These are phyloP conservation scores for Globisporangium yorkense DNA, from an alignment of 352 stramenopile species.

Conservation along the genomic window DNA sequence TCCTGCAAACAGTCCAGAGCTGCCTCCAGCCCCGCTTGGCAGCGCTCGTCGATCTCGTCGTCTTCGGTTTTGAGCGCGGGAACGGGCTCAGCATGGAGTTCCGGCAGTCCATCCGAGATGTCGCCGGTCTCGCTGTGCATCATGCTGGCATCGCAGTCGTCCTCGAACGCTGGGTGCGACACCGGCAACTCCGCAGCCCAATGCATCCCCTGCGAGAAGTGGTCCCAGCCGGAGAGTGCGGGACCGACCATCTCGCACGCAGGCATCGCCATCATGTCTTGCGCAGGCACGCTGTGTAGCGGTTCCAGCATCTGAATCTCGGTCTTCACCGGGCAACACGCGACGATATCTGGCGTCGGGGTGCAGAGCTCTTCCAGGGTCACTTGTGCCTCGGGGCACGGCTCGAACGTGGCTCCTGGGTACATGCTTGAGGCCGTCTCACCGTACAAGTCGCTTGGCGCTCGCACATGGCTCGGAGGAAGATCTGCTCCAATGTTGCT, in stretches of 20 bases:
- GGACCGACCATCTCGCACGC: slow-evolving; percentile 3
- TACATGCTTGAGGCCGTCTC: slow-evolving; percentile 1
- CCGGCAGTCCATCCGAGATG: not conserved
- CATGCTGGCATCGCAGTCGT: not conserved
- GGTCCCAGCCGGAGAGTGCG: slow-evolving; percentile 4
- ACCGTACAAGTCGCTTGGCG: not conserved
- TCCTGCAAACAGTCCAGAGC: slow-evolving; percentile 1
- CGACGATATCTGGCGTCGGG: not conserved
- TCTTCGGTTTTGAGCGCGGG: not conserved
- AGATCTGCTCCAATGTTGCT: not conserved
- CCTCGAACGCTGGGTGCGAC: not conserved
- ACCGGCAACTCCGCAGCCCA: slow-evolving; percentile 1
- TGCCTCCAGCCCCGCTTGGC: not conserved
- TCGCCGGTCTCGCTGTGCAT: not conserved
- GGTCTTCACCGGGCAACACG: slow-evolving; percentile 1
- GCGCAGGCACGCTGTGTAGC: not conserved
- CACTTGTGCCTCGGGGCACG: slow-evolving; percentile 3
- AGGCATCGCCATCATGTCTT: not conserved
- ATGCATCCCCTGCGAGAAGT: not conserved
- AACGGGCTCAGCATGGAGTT: slow-evolving; percentile 1
- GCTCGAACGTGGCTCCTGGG: not conserved
- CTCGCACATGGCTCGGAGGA: not conserved
- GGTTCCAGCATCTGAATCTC: slow-evolving; percentile 5
- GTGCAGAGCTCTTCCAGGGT: slow-evolving; percentile 7
- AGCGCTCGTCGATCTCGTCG: not conserved